These are phyloP conservation scores for Aspergillus nidulans DNA, from an alignment of 495 filamentous ascomycete genomes.

Conservation along the genomic window DNA sequence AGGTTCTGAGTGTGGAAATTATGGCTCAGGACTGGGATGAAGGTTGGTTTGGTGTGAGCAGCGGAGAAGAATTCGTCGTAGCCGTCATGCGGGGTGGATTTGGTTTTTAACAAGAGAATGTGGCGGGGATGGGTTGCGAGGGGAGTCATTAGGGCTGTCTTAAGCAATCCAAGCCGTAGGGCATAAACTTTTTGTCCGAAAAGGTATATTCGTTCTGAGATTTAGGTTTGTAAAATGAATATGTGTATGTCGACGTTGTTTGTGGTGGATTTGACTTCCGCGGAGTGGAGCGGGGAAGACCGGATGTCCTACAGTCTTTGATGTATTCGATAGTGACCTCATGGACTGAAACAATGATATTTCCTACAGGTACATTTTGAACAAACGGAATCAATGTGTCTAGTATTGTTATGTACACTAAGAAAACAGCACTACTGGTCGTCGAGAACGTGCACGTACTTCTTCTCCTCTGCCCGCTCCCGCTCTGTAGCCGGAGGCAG, in stretches of 20 bases:
- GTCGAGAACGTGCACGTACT: slow-evolving; percentile 92
- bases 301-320: not conserved
- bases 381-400: slow-evolving; percentile 35
- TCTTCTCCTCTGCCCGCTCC: slow-evolving; percentile 91
- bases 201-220: not conserved
- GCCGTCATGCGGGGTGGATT: slow-evolving; percentile 68
- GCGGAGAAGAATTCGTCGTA: slow-evolving; percentile 72
- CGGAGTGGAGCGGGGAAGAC: not conserved
- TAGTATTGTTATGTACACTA: slow-evolving; percentile 44
- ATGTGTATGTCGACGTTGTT: not conserved
- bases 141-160: not conserved
- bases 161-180: not conserved
- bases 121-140: slow-evolving; percentile 5
- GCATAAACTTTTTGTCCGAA: not conserved
- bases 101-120: slow-evolving; percentile 82
- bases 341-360: not conserved
- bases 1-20: slow-evolving; percentile 49
- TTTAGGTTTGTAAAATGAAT: not conserved
- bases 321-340: not conserved
- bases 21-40: slow-evolving; percentile 84
- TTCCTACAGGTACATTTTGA: slow-evolving; percentile 5
- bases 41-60: slow-evolving; percentile 49
- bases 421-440: slow-evolving; percentile 62
- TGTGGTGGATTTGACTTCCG: not conserved
- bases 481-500: slow-evolving; percentile 89